Evolutionary conservation across 345 rosid species (phyloP), one percentile per base, ranked within the genome.

Genomic region (Tarenaya hassleriana): DNA sequence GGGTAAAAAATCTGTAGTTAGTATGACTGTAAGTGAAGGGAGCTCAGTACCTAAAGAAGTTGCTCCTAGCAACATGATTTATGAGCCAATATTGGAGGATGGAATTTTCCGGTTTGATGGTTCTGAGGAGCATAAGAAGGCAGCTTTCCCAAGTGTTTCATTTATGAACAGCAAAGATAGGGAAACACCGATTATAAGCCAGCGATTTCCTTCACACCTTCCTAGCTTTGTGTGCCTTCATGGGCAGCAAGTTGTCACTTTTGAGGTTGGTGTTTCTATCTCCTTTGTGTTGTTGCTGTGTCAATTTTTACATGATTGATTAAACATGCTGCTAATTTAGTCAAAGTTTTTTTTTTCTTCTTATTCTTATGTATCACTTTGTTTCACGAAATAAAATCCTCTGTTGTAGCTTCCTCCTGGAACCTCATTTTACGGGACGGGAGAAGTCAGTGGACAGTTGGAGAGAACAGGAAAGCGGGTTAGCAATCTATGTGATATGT

Each of bases 381-480:
- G 60, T 50, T 69, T 64, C 12, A 33, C 21, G n/a, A 55, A 20
- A 41, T 45, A 44, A 7, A 45, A 8, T 32, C 34, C 58, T 47
- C 14, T 47, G 46, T 10, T 71, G 41, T 66, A 90, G 97, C 72
- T 90, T 71, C 77, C 94, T 55, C 68, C 41, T 62, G 97, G 94
- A 19, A 86, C 94, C 12, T 76, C 88, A 9, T 77, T 90, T 63
- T 90, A 90, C 63, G 97, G 97, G 61, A 86, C 91, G 16, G 97
- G 97, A 29, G 97, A 90, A 86, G 97, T 77, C 67, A 76, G 96
- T 70, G 97, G 97, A 27, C 85, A 70, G 64, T 78, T 90, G 49
- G 97, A 90, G 79, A 86, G 97, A 39, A 80, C 95, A 0, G 97
- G 95, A 20, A 90, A 74, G 61, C 72, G 94, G 65, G 97, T 84